These are phyloP conservation scores for Aspergillus sp. DNA, from an alignment of 2,329 filamentous ascomycete species.

Conservation along the genomic window DNA sequence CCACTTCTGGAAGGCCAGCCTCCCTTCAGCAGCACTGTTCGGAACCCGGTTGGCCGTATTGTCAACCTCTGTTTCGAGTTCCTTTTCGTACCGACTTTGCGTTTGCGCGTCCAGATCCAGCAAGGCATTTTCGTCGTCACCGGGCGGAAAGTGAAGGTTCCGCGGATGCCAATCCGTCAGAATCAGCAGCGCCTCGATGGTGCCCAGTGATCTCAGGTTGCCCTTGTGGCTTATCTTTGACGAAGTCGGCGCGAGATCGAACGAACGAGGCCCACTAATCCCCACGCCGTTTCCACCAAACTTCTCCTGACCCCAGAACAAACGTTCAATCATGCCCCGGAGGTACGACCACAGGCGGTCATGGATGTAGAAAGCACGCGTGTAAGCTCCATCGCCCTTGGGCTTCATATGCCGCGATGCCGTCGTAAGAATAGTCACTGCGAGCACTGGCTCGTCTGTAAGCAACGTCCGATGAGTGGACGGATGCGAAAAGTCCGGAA, in stretches of 20 bases:
- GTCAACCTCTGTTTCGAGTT: conserved; percentile 43
- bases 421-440: conserved; percentile 87
- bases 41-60: conserved; percentile 48
- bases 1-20: conserved; percentile 85
- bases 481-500: conserved; percentile 85
- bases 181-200: conserved; percentile 90
- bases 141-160: conserved; percentile 85
- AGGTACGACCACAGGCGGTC: conserved; percentile 95
- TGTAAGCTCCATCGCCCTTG: conserved; percentile 75
- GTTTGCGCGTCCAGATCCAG: conserved; percentile 70
- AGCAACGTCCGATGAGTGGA: conserved; percentile 76
- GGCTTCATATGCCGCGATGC: conserved; percentile 83
- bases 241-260: conserved; percentile 62
- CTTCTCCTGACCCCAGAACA: conserved; percentile 94
- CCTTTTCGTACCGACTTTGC: conserved; percentile 56
- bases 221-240: conserved; percentile 62
- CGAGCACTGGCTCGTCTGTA: conserved; percentile 87
- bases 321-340: conserved; percentile 89
- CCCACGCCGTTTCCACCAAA: conserved; percentile 71
- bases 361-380: conserved; percentile 86
- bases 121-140: conserved; percentile 65
- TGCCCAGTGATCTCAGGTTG: conserved; percentile 84
- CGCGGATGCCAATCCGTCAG: conserved; percentile 97
- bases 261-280: conserved; percentile 68
- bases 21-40: conserved; percentile 71